Conservation (phyloP, 768 basidiomycete species). For the Boletus bicolor region DNA sequence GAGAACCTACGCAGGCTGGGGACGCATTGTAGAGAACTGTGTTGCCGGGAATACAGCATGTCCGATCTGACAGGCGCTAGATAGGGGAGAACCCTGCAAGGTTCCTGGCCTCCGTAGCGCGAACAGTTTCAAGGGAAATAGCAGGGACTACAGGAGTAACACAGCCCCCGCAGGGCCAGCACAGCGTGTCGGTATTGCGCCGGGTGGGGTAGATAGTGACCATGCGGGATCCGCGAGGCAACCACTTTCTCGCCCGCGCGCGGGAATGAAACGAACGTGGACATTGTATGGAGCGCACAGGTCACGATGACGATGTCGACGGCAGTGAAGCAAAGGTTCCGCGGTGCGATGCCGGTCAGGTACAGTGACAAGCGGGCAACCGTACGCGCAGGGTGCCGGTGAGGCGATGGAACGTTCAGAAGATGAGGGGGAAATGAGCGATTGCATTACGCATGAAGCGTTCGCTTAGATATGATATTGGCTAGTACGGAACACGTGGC, state of each 20-base stretch:
- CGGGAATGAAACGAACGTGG: conserved; percentile 32
- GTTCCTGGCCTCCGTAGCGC: neutral
- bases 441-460: conserved; percentile 6
- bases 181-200: conserved; percentile 18
- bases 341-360: conserved; percentile 21
- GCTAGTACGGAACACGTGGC: conserved; percentile 6
- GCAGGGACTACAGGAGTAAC: conserved; percentile 6
- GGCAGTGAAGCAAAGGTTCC: conserved; percentile 7
- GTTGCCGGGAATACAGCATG: neutral
- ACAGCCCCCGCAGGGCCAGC: conserved; percentile 16
- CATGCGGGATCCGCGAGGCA: conserved; percentile 32
- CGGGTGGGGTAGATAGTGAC: conserved; percentile 14
- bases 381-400: conserved; percentile 3
- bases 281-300: conserved; percentile 8
- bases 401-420: conserved; percentile 5
- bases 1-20: neutral
- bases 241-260: conserved; percentile 13
- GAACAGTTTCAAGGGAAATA: conserved; percentile 16
- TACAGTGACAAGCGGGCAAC: conserved; percentile 15
- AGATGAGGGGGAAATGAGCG: conserved; percentile 13
- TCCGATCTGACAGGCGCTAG: neutral
- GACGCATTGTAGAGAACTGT: neutral
- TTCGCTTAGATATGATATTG: conserved; percentile 30
- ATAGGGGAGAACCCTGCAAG: neutral
- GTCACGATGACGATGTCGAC: conserved; percentile 25